These are phyloP conservation scores for Alloteropsis semialata DNA, from an alignment of 176 grass and related monocot genomes.

Conservation along the genomic window DNA sequence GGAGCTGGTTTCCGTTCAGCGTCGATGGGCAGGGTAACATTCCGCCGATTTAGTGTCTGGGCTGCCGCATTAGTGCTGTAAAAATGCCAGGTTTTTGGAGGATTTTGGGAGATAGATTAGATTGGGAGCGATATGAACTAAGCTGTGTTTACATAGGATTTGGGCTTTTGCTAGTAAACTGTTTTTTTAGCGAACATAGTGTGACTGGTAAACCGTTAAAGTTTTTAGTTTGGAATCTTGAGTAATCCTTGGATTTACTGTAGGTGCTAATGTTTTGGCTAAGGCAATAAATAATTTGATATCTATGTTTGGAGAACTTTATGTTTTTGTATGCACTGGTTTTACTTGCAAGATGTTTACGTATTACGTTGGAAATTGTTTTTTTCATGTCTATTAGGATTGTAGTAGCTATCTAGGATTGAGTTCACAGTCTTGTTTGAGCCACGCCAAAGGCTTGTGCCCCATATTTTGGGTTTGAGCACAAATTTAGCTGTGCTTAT, in stretches of 20 bases:
- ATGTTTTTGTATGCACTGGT: neutral
- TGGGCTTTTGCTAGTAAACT: neutral
- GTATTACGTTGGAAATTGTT: neutral
- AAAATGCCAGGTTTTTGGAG: neutral
- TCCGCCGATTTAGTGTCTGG: neutral
- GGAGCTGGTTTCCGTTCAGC: neutral
- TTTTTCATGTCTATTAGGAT: neutral
- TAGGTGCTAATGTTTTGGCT: neutral
- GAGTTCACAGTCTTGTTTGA: neutral
- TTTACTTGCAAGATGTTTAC: neutral
- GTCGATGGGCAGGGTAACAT: neutral
- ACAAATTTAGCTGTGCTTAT: neutral
- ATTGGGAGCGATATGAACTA: neutral
- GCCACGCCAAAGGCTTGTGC: neutral
- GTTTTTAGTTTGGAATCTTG: neutral
- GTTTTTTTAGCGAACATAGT: too few relatives aligned
- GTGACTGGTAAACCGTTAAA: neutral
- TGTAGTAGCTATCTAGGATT: neutral
- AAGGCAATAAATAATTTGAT: neutral
- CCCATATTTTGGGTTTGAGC: neutral
- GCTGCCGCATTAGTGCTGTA: neutral
- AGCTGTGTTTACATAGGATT: neutral
- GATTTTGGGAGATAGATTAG: neutral
- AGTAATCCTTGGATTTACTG: neutral
- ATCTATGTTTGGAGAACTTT: neutral